A percentile compares a stretch with the other conserved stretches of the same genome.
These are phyloP conservation scores for Serendipita vermifera DNA, from an alignment of 768 basidiomycete genomes.

Conservation along the genomic window DNA sequence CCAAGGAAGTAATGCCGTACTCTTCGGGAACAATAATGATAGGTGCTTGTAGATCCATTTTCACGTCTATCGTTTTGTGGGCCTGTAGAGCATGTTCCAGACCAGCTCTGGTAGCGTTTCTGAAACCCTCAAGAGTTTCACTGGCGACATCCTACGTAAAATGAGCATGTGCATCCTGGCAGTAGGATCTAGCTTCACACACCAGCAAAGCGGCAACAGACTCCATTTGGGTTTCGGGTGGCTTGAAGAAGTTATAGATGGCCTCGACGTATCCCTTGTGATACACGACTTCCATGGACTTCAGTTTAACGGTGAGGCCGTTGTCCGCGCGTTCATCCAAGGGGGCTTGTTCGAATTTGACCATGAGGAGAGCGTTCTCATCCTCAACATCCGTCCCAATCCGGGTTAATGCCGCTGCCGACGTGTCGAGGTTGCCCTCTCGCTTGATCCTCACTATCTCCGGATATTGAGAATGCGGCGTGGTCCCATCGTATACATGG, in stretches of 20 bases:
- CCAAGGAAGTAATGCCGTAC: slow-evolving; percentile 29
- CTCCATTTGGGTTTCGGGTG: slow-evolving; percentile 87
- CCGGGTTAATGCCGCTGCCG: slow-evolving; percentile 14
- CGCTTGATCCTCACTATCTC: slow-evolving; percentile 79
- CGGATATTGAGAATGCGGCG: slow-evolving; percentile 59
- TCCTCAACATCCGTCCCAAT: slow-evolving; percentile 23
- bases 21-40: slow-evolving; percentile 95
- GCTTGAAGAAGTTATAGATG: slow-evolving; percentile 81
- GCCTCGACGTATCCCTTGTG: slow-evolving; percentile 89
- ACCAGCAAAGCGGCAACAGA: slow-evolving; percentile 88
- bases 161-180: not conserved
- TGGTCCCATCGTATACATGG: slow-evolving; percentile 86
- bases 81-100: slow-evolving; percentile 85
- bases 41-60: slow-evolving; percentile 92
- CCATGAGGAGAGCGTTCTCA: slow-evolving; percentile 60
- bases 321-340: slow-evolving; percentile 85
- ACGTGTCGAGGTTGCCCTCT: slow-evolving; percentile 13
- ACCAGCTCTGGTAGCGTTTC: slow-evolving; percentile 88
- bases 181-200: slow-evolving; percentile 19
- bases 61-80: slow-evolving; percentile 93
- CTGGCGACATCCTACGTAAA: slow-evolving; percentile 66
- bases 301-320: slow-evolving; percentile 77
- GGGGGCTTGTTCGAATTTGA: slow-evolving; percentile 87
- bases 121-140: slow-evolving; percentile 81
- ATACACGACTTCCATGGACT: slow-evolving; percentile 94